These are phyloP conservation scores for Naumovozyma castellii DNA, from an alignment of 805 yeast species.

Conservation along the genomic window DNA sequence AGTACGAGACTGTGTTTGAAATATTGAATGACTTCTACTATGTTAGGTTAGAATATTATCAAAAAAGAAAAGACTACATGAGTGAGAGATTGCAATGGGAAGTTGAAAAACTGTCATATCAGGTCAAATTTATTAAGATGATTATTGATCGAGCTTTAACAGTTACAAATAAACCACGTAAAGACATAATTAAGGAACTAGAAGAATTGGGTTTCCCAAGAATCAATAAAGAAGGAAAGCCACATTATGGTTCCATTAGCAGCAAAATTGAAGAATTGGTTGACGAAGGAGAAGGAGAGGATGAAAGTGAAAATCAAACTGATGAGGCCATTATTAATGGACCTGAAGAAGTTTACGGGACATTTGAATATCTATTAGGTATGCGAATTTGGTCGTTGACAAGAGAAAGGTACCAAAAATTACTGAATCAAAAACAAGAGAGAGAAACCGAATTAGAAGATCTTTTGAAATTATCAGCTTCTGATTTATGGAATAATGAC, in stretches of 20 bases:
- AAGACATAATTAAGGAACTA: conserved; percentile 53
- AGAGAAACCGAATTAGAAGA: conserved; percentile 62
- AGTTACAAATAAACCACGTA: conserved; percentile 68
- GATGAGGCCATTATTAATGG: conserved; percentile 32
- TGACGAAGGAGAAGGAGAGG: conserved; percentile 35
- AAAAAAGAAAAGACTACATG: conserved; percentile 77
- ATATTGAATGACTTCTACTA: conserved; percentile 77
- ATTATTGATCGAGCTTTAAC: conserved; percentile 67
- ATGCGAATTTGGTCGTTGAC: conserved; percentile 94
- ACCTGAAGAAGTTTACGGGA: conserved; percentile 45
- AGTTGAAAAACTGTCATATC: conserved; percentile 64
- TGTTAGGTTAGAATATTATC: conserved; percentile 82
- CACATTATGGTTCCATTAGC: conserved; percentile 39
- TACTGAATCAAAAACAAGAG: conserved; percentile 61
- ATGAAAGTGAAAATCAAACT: conserved; percentile 31
- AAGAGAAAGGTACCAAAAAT: conserved; percentile 72
- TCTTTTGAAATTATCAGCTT: conserved; percentile 61
- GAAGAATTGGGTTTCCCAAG: conserved; percentile 60
- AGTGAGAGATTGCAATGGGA: conserved; percentile 61
- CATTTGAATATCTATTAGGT: conserved; percentile 80
- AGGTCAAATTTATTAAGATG: conserved; percentile 85
- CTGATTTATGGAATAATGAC: conserved; percentile 82
- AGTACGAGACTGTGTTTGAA: conserved; percentile 64
- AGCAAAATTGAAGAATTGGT: conserved; percentile 18
- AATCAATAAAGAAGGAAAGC: conserved; percentile 60